phyloP scores from a whole-genome alignment of 2,329 filamentous ascomycete genomes.

The Aspergillus fructus region DNA sequence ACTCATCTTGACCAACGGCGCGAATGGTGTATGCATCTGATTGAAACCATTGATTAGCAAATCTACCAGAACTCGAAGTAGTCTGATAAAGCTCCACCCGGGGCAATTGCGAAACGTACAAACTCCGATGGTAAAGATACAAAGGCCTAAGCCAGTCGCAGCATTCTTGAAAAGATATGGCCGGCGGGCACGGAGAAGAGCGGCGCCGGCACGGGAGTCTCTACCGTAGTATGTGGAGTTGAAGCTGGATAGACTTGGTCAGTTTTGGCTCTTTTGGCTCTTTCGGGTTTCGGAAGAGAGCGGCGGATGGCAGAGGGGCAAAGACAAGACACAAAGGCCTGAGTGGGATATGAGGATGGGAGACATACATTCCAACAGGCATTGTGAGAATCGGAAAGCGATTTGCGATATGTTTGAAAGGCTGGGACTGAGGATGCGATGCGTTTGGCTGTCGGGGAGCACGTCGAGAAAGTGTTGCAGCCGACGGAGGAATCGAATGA shows the following conservation, averaged over 20 bases:
- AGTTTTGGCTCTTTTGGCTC: slow-evolving; percentile 7
- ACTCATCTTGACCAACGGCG: slow-evolving; percentile 93
- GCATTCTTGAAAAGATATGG: slow-evolving; percentile 92
- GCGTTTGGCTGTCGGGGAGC: background rate
- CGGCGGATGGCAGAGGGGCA: background rate
- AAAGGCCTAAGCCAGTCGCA: slow-evolving; percentile 72
- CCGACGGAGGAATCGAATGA: background rate
- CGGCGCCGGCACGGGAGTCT: slow-evolving; percentile 78
- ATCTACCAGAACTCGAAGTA: background rate
- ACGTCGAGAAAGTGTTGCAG: background rate
- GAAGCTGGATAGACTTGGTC: slow-evolving; percentile 44
- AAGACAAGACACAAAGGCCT: background rate
- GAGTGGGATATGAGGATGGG: background rate
- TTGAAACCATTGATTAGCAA: background rate
- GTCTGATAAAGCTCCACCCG: slow-evolving; percentile 35
- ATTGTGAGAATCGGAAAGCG: slow-evolving; percentile 5
- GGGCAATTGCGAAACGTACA: slow-evolving; percentile 61
- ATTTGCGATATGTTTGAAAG: background rate
- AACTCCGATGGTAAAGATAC: slow-evolving; percentile 74
- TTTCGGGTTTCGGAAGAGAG: background rate
- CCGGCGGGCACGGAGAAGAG: slow-evolving; percentile 85
- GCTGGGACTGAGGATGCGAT: background rate
- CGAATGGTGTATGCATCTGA: slow-evolving; percentile 71
- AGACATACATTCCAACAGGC: slow-evolving; percentile 20
- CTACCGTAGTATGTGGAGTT: slow-evolving; percentile 91